These are phyloP conservation scores for Pneumocystis oryctolagi DNA, from an alignment of 1,139 yeast genomes.

Conservation along the genomic window DNA sequence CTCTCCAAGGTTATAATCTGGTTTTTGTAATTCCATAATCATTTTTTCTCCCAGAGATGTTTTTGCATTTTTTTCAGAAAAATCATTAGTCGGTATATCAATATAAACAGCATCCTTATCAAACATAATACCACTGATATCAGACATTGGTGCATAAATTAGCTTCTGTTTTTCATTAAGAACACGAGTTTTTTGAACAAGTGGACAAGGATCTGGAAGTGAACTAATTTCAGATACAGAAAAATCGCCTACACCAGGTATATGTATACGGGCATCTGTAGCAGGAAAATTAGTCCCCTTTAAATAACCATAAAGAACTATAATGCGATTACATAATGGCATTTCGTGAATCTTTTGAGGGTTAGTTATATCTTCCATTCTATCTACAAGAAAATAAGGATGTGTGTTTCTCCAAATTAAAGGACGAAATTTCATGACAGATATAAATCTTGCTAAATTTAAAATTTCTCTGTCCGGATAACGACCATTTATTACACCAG, in stretches of 20 bases:
- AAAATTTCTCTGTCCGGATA: constrained; percentile 94
- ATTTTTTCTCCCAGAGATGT: constrained; percentile 73
- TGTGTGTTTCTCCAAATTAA: constrained; percentile 98
- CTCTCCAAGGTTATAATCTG: constrained; percentile 48
- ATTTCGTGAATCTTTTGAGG: constrained; percentile 68
- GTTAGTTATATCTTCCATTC: constrained; percentile 90
- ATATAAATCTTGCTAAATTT: constrained; percentile 78
- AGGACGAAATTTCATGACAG: constrained; percentile 96
- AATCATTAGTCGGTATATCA: constrained; percentile 50
- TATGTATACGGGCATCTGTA: constrained; percentile 66
- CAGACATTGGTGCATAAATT: constrained; percentile 98
- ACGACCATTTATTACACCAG: constrained; percentile 93
- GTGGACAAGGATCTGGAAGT: constrained; percentile 96
- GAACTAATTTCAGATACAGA: constrained; percentile 64
- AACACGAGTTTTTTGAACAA: constrained; percentile 59
- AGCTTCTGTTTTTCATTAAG: constrained; percentile 87
- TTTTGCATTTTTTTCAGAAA: constrained; percentile 18
- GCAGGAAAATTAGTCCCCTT: constrained; percentile 82
- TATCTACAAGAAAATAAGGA: constrained; percentile 80
- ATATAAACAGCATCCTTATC: constrained; percentile 96
- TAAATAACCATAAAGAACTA: constrained; percentile 83
- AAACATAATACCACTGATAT: constrained; percentile 91
- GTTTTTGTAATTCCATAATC: constrained; percentile 67
- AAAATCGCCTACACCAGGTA: constrained; percentile 92
- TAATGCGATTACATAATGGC: constrained; percentile 71